Base-by-base conservation (phyloP, 2,329 filamentous ascomycete species). In the Colletotrichum siamense region DNA sequence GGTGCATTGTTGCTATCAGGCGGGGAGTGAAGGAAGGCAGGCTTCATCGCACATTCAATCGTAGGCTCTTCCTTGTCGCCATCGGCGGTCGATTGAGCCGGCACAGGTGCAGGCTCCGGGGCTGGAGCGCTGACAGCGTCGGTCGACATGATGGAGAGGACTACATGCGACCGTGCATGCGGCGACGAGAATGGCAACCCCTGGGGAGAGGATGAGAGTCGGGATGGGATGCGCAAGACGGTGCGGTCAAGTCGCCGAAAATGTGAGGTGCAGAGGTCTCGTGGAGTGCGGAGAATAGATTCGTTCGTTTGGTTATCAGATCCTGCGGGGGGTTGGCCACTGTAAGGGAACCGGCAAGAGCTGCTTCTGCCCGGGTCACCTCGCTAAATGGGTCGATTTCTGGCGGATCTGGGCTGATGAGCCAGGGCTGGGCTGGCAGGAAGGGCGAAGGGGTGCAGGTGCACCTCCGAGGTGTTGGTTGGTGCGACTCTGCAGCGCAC, bases 1-100 rank as follows among this genome's bases (percentile, higher is more conserved):
- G 87, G 85, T 71, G 89, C 88, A 82, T 89, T 89, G 84, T 92
- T 92, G 82, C 90, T 92, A 80, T 93, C 91, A 67, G 92, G 92
- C 57, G 92, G 92, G 78, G 92, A 93, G 81, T 92, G 89, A 72
- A 93, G 84, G 79, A 91, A 91, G 76, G 83, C 85, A 34, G 87
- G 84, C 78, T 88, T 86, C 66, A 84, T 86, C 67, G 85, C 82
- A 78, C 82, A 83, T 75, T 85, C 82, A 74, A 82, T 80, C 73
- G 78, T 79, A 67, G 74, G 71, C 52, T 75, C 81, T 71, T 73
- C 62, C 74, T 68, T 77, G 74, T 65, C 79, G 78, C 69, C 78
- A 73, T 79, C 79, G 67, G 79, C 71, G 65, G 70, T 70, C 76
- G 78, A 79, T 76, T 67, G 66, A 36, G 74, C 75, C 71, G 77